Evolutionary conservation across 1,284 basidiomycete genomes (phyloP).

Genomic region (Sporisorium graminicola): DNA sequence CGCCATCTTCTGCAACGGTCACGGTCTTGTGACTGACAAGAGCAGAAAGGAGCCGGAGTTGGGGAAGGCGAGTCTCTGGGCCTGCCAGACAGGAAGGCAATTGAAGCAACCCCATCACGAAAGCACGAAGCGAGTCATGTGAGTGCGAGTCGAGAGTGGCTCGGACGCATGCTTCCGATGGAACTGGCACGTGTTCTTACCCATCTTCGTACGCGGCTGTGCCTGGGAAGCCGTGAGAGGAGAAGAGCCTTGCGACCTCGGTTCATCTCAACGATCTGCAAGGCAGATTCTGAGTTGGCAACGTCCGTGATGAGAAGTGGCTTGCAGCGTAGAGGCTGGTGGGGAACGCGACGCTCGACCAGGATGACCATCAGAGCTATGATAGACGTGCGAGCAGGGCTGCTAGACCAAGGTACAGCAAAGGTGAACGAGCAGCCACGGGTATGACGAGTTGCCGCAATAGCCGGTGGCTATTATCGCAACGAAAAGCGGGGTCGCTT

Average conservation of each 20-base stretch:
- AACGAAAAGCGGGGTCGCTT: neutral
- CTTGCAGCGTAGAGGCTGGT: neutral
- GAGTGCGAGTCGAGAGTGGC: too few relatives aligned
- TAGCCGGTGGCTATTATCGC: neutral
- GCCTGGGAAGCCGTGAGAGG: neutral
- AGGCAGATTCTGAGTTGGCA: neutral
- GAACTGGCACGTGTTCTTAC: neutral
- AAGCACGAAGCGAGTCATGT: neutral
- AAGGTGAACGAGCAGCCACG: neutral
- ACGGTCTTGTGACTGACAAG: neutral
- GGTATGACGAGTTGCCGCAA: neutral
- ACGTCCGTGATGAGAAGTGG: neutral
- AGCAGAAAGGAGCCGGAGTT: neutral
- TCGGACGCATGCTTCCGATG: neutral
- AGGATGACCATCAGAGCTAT: neutral
- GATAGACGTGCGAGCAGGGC: too few relatives aligned
- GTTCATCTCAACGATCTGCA: conserved; percentile 4
- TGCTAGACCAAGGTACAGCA: neutral
- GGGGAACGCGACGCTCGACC: neutral
- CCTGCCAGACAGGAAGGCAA: neutral
- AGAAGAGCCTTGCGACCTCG: neutral
- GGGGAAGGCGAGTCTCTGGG: neutral
- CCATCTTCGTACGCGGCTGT: too few relatives aligned
- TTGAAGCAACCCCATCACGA: neutral
- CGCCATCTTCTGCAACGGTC: neutral